Conservation (phyloP, 2,329 filamentous ascomycete species). For the Claviceps sp. region DNA sequence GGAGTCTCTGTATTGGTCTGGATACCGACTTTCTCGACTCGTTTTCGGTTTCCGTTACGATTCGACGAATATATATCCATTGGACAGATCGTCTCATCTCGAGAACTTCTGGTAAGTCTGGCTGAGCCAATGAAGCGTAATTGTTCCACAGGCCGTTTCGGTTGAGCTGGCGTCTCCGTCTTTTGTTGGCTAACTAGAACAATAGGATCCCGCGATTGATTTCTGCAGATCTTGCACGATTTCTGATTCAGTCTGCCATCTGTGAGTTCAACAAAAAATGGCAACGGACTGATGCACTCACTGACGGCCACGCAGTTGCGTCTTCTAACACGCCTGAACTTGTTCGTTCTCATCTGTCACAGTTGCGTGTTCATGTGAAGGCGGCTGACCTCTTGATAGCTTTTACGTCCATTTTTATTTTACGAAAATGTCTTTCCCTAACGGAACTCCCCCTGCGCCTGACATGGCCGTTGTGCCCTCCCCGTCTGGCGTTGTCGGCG, state of each 20-base stretch:
- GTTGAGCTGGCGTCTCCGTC: not conserved
- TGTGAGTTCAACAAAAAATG: not conserved
- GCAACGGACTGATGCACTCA: not conserved
- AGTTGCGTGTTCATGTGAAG: not conserved
- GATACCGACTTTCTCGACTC: slow-evolving; percentile 23
- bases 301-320: not conserved
- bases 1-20: slow-evolving; percentile 24
- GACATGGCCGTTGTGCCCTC: slow-evolving; percentile 23
- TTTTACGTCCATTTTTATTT: not conserved
- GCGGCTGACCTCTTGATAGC: not conserved
- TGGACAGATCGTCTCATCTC: slow-evolving; percentile 10
- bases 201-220: slow-evolving; percentile 13
- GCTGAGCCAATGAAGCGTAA: not conserved
- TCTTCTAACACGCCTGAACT: not conserved
- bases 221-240: slow-evolving; percentile 13
- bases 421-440: slow-evolving; percentile 23
- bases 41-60: slow-evolving; percentile 17
- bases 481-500: slow-evolving; percentile 22
- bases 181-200: not conserved
- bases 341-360: not conserved
- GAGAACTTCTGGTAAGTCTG: slow-evolving; percentile 7
- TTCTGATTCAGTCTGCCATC: slow-evolving; percentile 3
- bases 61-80: slow-evolving; percentile 16
- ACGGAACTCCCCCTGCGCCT: slow-evolving; percentile 26
- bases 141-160: not conserved